A percentile compares a stretch with the other conserved stretches of the same genome.
These are phyloP conservation scores for Passiflora organensis DNA, from an alignment of 345 rosid genomes.

Conservation along the genomic window DNA sequence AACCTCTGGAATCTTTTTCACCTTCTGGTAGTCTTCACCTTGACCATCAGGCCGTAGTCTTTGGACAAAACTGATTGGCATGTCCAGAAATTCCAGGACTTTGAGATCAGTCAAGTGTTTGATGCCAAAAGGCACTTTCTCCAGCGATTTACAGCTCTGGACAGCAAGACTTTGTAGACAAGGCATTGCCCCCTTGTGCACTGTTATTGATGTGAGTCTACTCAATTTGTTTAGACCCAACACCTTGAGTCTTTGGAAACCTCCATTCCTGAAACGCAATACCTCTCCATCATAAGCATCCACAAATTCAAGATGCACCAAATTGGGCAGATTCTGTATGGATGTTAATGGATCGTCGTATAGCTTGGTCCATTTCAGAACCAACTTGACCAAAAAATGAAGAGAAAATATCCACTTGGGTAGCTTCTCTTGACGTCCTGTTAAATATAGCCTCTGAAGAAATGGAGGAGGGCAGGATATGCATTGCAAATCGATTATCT, in stretches of 20 bases:
- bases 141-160: conserved; percentile 13
- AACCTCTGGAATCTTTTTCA: conserved; percentile 6
- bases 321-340: conserved; percentile 23
- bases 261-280: conserved; percentile 8
- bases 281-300: conserved; percentile 17
- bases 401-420: conserved; percentile 29
- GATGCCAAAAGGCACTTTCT: conserved; percentile 20
- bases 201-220: conserved; percentile 5
- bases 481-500: conserved; percentile 17
- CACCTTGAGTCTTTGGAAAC: conserved; percentile 18
- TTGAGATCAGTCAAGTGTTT: conserved; percentile 16
- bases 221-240: conserved; percentile 15
- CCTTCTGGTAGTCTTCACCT: conserved; percentile 7
- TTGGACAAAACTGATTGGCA: conserved; percentile 13
- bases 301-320: conserved; percentile 15
- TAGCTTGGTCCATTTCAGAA: conserved; percentile 14
- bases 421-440: conserved; percentile 17
- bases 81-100: conserved; percentile 15
- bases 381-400: conserved; percentile 14
- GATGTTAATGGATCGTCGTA: conserved; percentile 11
- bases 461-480: conserved; percentile 21
- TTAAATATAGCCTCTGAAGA: conserved; percentile 22
- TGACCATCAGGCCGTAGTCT: conserved; percentile 6
- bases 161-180: conserved; percentile 21
- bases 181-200: conserved; percentile 25